Evolutionary conservation across 768 basidiomycete species (phyloP).

Genomic region (Polyporus arcularius): DNA sequence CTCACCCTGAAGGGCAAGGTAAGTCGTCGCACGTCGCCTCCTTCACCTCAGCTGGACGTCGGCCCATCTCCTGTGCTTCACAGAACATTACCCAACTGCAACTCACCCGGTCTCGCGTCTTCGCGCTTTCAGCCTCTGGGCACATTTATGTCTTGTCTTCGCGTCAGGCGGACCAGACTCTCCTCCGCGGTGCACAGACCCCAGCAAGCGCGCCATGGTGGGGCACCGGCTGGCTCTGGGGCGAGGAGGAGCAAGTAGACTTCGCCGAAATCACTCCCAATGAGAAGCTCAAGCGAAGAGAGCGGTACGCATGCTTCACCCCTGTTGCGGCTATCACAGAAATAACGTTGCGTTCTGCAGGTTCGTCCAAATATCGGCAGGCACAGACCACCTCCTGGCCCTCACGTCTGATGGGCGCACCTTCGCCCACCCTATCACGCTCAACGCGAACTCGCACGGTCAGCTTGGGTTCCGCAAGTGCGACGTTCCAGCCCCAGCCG

Average conservation of each 20-base stretch:
- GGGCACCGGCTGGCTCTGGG: slow-evolving; percentile 61
- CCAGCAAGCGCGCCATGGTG: slow-evolving; percentile 58
- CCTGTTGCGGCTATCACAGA: neutral
- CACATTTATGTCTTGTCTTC: slow-evolving; percentile 70
- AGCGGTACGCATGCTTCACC: slow-evolving; percentile 49
- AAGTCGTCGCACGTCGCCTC: slow-evolving; percentile 7
- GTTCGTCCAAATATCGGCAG: slow-evolving; percentile 73
- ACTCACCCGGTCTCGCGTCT: slow-evolving; percentile 60
- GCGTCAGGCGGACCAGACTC: slow-evolving; percentile 47
- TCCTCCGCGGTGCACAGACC: slow-evolving; percentile 39
- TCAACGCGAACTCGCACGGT: slow-evolving; percentile 74
- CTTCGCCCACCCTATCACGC: slow-evolving; percentile 75
- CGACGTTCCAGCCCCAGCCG: slow-evolving; percentile 42
- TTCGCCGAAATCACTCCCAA: slow-evolving; percentile 64
- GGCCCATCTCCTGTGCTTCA: neutral
- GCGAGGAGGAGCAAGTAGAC: slow-evolving; percentile 51
- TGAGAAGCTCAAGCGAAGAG: slow-evolving; percentile 57
- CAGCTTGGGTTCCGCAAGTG: slow-evolving; percentile 81
- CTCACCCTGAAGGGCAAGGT: slow-evolving; percentile 70
- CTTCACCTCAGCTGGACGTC: too few species aligned
- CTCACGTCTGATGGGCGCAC: slow-evolving; percentile 73
- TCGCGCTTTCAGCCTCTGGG: slow-evolving; percentile 79
- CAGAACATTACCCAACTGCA: slow-evolving; percentile 73
- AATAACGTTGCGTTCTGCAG: slow-evolving; percentile 37
- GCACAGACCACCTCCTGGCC: slow-evolving; percentile 71